phyloP scores from a whole-genome alignment of 73 alveolate genomes.

The Diophrys sp. region DNA sequence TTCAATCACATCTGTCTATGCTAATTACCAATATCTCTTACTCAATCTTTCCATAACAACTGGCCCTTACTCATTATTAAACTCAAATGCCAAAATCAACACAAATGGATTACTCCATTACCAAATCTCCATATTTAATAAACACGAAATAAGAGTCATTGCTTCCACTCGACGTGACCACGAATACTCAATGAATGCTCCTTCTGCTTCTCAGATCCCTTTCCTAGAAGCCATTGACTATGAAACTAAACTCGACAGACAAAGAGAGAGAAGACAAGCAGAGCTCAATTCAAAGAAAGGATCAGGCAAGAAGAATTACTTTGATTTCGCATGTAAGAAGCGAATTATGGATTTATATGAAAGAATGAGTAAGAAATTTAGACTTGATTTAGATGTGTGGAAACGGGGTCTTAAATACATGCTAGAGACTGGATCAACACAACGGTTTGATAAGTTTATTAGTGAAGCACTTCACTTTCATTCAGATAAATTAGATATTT shows the following conservation, averaged over 20 bases:
- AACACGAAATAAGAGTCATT: slow-evolving; percentile 32
- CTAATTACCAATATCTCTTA: no score
- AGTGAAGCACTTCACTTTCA: slow-evolving; percentile 33
- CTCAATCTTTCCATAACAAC: no score
- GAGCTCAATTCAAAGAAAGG: background rate
- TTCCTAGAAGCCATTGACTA: slow-evolving; percentile 29
- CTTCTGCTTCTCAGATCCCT: slow-evolving; percentile 27
- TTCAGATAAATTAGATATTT: slow-evolving; percentile 1
- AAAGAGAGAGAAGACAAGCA: slow-evolving; percentile 19
- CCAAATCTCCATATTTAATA: no score
- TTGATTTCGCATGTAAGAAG: slow-evolving; percentile 29
- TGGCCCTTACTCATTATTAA: no score
- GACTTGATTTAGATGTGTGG: slow-evolving; percentile 23
- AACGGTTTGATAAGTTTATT: slow-evolving; percentile 33
- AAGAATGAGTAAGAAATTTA: slow-evolving; percentile 37
- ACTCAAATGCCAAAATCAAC: no score
- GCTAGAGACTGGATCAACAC: slow-evolving; percentile 6
- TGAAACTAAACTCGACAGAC: slow-evolving; percentile 32
- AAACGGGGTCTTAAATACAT: slow-evolving; percentile 32
- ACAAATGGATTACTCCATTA: no score
- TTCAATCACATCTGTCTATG: no score
- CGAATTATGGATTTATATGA: slow-evolving; percentile 36
- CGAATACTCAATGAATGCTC: slow-evolving; percentile 39
- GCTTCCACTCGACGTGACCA: slow-evolving; percentile 22
- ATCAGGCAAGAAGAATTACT: background rate